Evolutionary conservation across 768 basidiomycete species (phyloP).

Genomic region (Leccinellum albellum): DNA sequence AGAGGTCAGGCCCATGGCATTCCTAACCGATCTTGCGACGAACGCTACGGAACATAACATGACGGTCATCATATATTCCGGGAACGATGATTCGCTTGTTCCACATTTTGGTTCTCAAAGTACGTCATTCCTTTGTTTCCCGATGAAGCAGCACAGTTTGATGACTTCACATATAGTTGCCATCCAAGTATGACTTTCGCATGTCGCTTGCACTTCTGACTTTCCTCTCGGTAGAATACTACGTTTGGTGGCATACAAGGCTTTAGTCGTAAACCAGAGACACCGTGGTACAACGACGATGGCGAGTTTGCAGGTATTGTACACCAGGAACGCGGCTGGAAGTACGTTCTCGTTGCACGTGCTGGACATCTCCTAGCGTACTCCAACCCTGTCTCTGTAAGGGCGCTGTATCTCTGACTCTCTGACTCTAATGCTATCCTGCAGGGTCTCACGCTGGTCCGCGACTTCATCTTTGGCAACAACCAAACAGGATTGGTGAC

Average conservation of each 20-base stretch:
- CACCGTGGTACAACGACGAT: slow-evolving; percentile 58
- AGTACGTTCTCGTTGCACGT: slow-evolving; percentile 36
- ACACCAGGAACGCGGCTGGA: slow-evolving; percentile 69
- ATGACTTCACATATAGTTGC: slow-evolving; percentile 36
- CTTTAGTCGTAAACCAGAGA: slow-evolving; percentile 63
- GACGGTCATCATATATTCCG: slow-evolving; percentile 56
- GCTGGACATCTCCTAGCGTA: slow-evolving; percentile 38
- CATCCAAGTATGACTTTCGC: slow-evolving; percentile 41
- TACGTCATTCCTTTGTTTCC: slow-evolving; percentile 24
- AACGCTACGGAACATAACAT: slow-evolving; percentile 51
- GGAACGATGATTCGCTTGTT: slow-evolving; percentile 64
- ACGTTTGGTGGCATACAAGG: slow-evolving; percentile 77
- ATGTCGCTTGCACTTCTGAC: not conserved
- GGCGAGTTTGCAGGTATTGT: slow-evolving; percentile 62
- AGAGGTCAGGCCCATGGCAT: slow-evolving; percentile 51
- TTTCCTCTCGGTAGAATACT: slow-evolving; percentile 49
- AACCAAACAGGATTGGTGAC: slow-evolving; percentile 51
- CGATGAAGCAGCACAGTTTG: not conserved
- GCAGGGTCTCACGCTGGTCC: slow-evolving; percentile 57
- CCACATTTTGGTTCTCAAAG: slow-evolving; percentile 62
- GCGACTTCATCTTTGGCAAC: slow-evolving; percentile 63
- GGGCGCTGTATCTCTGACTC: slow-evolving; percentile 14
- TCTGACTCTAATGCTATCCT: not conserved
- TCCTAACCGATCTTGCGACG: slow-evolving; percentile 60
- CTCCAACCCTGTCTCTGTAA: slow-evolving; percentile 42